Evolutionary conservation across 2,329 filamentous ascomycete species (phyloP).

Genomic region (Didymella glomerata): DNA sequence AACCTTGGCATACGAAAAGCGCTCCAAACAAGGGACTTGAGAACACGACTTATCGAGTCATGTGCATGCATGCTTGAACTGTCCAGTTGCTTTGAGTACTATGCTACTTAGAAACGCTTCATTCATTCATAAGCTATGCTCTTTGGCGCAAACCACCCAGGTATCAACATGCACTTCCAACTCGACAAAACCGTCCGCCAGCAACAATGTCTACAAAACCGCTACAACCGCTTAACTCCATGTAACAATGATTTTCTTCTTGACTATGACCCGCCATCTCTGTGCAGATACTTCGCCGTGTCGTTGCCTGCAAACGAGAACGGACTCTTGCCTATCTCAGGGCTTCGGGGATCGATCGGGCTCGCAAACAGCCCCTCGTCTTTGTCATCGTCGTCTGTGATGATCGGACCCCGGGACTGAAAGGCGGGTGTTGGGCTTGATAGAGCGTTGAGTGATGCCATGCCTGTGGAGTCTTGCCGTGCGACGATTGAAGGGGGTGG

Average conservation of each 20-base stretch:
- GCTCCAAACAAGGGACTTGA: not conserved
- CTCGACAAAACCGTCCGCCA: conserved; percentile 9
- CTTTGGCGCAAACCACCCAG: conserved; percentile 2
- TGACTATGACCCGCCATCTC: conserved; percentile 37
- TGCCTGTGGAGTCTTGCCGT: conserved; percentile 52
- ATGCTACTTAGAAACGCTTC: conserved; percentile 4
- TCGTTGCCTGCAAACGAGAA: conserved; percentile 66
- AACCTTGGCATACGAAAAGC: conserved; percentile 2
- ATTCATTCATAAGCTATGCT: conserved; percentile 19
- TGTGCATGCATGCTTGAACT: not conserved
- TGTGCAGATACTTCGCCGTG: conserved; percentile 45
- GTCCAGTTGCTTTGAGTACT: not conserved
- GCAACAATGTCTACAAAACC: conserved; percentile 12
- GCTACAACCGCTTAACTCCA: conserved; percentile 9
- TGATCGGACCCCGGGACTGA: conserved; percentile 42
- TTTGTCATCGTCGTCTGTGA: conserved; percentile 58
- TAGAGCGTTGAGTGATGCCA: conserved; percentile 58
- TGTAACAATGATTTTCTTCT: not conserved
- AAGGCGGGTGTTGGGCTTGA: conserved; percentile 44
- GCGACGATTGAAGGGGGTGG: conserved; percentile 52
- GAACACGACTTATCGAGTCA: not conserved
- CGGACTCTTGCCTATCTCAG: conserved; percentile 84
- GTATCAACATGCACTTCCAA: conserved; percentile 11
- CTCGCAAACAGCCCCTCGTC: conserved; percentile 88
- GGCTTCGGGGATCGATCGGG: conserved; percentile 84